Evolutionary conservation across 228 moss, liverwort and hornwort genomes (phyloP).

Genomic region (Sphagnum fallax): DNA sequence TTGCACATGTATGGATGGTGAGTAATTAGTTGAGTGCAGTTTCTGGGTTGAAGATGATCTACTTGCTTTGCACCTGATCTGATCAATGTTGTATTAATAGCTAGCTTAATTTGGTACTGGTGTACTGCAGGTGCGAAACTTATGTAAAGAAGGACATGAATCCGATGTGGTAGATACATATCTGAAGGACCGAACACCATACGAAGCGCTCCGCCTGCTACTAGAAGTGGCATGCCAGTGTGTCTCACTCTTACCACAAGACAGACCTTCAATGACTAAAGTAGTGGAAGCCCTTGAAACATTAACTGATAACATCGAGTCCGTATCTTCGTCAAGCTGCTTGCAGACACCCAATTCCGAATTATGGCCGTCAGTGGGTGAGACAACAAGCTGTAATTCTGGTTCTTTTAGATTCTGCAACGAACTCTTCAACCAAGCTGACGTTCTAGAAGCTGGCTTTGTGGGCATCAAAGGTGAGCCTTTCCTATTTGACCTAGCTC

Average conservation of each 20-base stretch:
- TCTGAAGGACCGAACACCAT: slow-evolving; percentile 16
- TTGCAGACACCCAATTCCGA: too few relatives aligned
- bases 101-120: slow-evolving; percentile 19
- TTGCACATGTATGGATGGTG: not conserved
- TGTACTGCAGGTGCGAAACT: slow-evolving; percentile 22
- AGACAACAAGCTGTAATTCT: too few relatives aligned
- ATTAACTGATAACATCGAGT: too few relatives aligned
- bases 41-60: not conserved
- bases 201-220: slow-evolving; percentile 28
- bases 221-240: slow-evolving; percentile 43
- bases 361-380: too few relatives aligned
- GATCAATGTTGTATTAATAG: slow-evolving; percentile 14
- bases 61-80: too few relatives aligned
- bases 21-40: slow-evolving; percentile 14
- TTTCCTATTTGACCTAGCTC: too few relatives aligned
- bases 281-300: slow-evolving; percentile 38
- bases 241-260: slow-evolving; percentile 23
- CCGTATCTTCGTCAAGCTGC: too few relatives aligned
- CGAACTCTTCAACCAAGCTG: too few relatives aligned
- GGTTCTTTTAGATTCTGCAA: too few relatives aligned
- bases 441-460: too few relatives aligned
- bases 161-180: slow-evolving; percentile 19
- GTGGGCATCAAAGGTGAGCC: too few relatives aligned
- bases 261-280: slow-evolving; percentile 25
- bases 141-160: slow-evolving; percentile 14